phyloP scores from a whole-genome alignment of 176 grass and related monocot genomes.

The Panicum miliaceum region DNA sequence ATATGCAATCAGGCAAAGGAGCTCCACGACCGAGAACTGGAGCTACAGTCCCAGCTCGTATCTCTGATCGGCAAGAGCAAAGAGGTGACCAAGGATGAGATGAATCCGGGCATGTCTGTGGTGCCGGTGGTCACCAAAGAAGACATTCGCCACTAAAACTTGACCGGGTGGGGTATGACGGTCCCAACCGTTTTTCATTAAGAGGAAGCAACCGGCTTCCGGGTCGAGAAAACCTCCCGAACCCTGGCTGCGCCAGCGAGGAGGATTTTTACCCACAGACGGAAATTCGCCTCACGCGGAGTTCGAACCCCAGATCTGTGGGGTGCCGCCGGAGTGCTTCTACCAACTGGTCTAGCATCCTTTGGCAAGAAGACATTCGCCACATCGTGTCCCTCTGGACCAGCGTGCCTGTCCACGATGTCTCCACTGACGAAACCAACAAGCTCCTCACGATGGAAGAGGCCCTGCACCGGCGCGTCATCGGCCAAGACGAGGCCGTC shows the following conservation, averaged over 20 bases:
- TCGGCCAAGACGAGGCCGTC: conserved; percentile 12
- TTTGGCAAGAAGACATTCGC: conserved; percentile 79
- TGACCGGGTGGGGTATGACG: too few relatives aligned
- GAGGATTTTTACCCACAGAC: too few relatives aligned
- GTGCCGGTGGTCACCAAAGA: conserved; percentile 67
- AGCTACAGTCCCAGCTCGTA: conserved; percentile 43
- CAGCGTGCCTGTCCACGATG: conserved; percentile 13
- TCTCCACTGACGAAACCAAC: not conserved
- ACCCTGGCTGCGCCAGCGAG: too few relatives aligned
- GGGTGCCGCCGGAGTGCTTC: too few relatives aligned
- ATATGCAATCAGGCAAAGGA: conserved; percentile 63
- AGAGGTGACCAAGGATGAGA: conserved; percentile 60
- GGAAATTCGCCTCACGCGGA: too few relatives aligned
- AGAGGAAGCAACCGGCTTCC: too few relatives aligned
- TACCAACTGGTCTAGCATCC: too few relatives aligned
- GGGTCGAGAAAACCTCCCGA: too few relatives aligned
- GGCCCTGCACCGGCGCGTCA: not conserved
- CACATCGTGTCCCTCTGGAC: conserved; percentile 88
- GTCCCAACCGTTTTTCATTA: too few relatives aligned
- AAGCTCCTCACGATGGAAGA: not conserved
- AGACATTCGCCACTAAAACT: conserved; percentile 83
- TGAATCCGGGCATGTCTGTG: not conserved
- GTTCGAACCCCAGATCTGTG: too few relatives aligned
- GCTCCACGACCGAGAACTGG: conserved; percentile 63
- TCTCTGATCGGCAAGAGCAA: conserved; percentile 60